Conservation (phyloP, 768 basidiomycete species). For the Termitomyces sp. region DNA sequence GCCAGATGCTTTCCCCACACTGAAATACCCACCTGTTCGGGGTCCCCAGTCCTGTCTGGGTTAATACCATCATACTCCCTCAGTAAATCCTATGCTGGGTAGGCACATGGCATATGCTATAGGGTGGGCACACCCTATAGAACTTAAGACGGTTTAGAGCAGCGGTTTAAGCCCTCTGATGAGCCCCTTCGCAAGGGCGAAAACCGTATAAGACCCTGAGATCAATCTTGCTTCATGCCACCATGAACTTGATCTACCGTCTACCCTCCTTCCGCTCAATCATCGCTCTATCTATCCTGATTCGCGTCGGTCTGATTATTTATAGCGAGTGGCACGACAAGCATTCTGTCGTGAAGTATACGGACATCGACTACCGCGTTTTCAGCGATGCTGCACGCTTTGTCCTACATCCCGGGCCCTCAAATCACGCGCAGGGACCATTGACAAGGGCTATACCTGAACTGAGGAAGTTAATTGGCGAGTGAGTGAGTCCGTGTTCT, state of each 20-base stretch:
- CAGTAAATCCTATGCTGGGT: too few species aligned
- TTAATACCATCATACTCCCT: too few species aligned
- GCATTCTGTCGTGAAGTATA: slow-evolving; percentile 83
- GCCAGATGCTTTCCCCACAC: too few species aligned
- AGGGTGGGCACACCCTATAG: too few species aligned
- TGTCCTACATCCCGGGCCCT: slow-evolving; percentile 43
- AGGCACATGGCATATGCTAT: too few species aligned
- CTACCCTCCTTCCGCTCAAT: slow-evolving; percentile 44
- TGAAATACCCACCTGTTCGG: too few species aligned
- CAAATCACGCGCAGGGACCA: slow-evolving; percentile 55
- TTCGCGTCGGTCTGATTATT: slow-evolving; percentile 67
- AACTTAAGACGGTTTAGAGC: too few species aligned
- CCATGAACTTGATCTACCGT: slow-evolving; percentile 16
- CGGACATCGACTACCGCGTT: slow-evolving; percentile 96
- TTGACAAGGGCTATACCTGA: slow-evolving; percentile 30
- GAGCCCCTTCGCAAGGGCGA: too few species aligned
- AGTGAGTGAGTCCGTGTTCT: slow-evolving; percentile 48
- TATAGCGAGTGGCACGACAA: slow-evolving; percentile 92
- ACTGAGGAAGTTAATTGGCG: slow-evolving; percentile 47
- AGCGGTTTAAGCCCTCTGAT: too few species aligned
- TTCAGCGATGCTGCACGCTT: slow-evolving; percentile 89
- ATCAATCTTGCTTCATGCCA: slow-evolving; percentile 6
- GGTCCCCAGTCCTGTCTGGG: too few species aligned
- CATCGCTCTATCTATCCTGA: slow-evolving; percentile 43
- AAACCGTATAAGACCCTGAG: too few species aligned